A percentile compares a stretch with the other conserved stretches of the same genome.
These are phyloP conservation scores for Penicillium malachiteum DNA, from an alignment of 495 filamentous ascomycete species.

Conservation along the genomic window DNA sequence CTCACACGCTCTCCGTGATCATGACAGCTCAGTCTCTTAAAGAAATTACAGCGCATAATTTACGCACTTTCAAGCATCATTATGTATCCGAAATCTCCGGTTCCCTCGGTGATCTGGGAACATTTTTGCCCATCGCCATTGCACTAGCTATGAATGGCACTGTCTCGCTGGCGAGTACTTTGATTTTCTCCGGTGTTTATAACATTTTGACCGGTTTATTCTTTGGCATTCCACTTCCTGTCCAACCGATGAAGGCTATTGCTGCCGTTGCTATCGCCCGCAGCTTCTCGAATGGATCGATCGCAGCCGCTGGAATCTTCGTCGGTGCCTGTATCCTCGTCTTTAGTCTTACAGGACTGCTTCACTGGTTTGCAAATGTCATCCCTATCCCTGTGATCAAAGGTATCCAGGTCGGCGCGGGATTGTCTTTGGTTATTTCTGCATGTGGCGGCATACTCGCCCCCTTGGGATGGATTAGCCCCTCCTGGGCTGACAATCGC, in stretches of 20 bases:
- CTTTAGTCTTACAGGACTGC: constrained; percentile 71
- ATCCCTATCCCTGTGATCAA: constrained; percentile 87
- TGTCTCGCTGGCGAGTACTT: constrained; percentile 77
- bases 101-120: constrained; percentile 86
- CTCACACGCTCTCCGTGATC: background rate
- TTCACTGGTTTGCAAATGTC: constrained; percentile 64
- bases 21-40: constrained; percentile 35
- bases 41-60: constrained; percentile 34
- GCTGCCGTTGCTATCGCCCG: constrained; percentile 79
- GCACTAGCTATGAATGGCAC: constrained; percentile 71
- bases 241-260: constrained; percentile 92
- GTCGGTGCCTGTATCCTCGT: constrained; percentile 69
- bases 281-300: constrained; percentile 61
- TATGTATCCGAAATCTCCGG: constrained; percentile 85
- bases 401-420: constrained; percentile 91
- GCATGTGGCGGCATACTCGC: constrained; percentile 63
- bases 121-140: constrained; percentile 83
- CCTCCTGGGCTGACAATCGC: constrained; percentile 68
- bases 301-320: constrained; percentile 75
- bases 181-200: constrained; percentile 82
- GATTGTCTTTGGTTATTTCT: constrained; percentile 73
- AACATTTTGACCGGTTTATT: constrained; percentile 78
- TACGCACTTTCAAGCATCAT: constrained; percentile 45
- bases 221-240: constrained; percentile 84
- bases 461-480: constrained; percentile 55